Conservation (phyloP, 1,284 basidiomycete species). For the Vanrija humicola region DNA sequence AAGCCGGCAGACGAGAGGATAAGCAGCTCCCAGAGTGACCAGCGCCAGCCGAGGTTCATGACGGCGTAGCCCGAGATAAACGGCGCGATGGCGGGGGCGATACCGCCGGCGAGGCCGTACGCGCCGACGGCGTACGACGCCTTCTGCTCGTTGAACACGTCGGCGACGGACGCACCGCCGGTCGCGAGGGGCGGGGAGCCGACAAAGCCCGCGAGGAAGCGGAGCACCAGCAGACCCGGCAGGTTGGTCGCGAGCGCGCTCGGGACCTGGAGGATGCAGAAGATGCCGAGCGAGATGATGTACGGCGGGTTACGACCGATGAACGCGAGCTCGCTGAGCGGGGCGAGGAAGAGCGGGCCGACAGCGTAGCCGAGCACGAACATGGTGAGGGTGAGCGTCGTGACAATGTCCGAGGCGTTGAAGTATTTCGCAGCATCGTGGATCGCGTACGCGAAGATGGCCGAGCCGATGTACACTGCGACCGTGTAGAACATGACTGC, state of each 20-base stretch:
- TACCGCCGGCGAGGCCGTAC: constrained; percentile 53
- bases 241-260: constrained; percentile 40
- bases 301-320: constrained; percentile 40
- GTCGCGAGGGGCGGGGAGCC: constrained; percentile 29
- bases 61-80: constrained; percentile 53
- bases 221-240: constrained; percentile 37
- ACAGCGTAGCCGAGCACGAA: constrained; percentile 63
- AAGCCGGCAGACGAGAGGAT: constrained; percentile 40
- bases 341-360: constrained; percentile 51
- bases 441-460: constrained; percentile 10
- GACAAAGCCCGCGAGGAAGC: constrained; percentile 30
- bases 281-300: constrained; percentile 41
- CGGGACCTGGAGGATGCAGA: constrained; percentile 42
- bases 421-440: constrained; percentile 9
- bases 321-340: constrained; percentile 34
- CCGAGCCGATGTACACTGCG: constrained; percentile 18
- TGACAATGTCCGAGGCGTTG: constrained; percentile 6
- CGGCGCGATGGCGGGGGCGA: constrained; percentile 47
- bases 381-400: constrained; percentile 9
- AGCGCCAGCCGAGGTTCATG: constrained; percentile 45
- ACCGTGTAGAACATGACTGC: constrained; percentile 56
- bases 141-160: constrained; percentile 61
- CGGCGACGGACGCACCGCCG: constrained; percentile 63
- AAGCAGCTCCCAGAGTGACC: constrained; percentile 43
- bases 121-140: constrained; percentile 64